Conservation (phyloP, 441 rosid species). For the Eutrema salsugineum region DNA sequence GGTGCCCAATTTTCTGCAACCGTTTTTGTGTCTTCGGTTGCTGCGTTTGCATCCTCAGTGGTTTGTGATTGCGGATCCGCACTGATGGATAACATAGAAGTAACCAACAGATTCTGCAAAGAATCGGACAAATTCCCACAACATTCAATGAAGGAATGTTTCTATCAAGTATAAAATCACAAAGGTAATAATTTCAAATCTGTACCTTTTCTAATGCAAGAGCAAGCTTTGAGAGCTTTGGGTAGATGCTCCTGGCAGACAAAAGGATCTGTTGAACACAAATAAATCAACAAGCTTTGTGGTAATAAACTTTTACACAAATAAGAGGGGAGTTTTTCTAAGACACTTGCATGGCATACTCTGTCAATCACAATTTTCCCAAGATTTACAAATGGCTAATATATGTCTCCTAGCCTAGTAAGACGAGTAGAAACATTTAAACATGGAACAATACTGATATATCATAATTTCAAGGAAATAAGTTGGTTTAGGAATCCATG, state of each 20-base stretch:
- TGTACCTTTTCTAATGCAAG: conserved; percentile 87
- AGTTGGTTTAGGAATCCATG: background rate
- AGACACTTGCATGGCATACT: conserved; percentile 3
- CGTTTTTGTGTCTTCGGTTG: conserved; percentile 36
- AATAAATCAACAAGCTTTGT: background rate
- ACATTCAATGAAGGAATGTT: background rate
- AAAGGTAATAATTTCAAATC: background rate
- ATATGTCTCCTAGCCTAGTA: background rate
- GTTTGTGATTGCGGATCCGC: conserved; percentile 47
- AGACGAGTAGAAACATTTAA: background rate
- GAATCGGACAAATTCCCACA: background rate
- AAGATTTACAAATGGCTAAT: background rate
- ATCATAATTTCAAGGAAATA: background rate
- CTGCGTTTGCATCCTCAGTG: conserved; percentile 32
- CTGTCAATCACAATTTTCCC: background rate
- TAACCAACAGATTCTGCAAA: conserved; percentile 78
- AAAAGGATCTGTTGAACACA: conserved; percentile 60
- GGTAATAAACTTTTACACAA: background rate
- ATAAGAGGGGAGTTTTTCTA: background rate
- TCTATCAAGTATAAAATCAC: background rate
- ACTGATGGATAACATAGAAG: conserved; percentile 59
- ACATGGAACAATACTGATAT: background rate
- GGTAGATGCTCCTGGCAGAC: conserved; percentile 72
- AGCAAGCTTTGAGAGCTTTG: conserved; percentile 87
- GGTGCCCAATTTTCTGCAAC: conserved; percentile 35